phyloP scores from a whole-genome alignment of 805 yeast genomes.

The Blastobotrys americana region DNA sequence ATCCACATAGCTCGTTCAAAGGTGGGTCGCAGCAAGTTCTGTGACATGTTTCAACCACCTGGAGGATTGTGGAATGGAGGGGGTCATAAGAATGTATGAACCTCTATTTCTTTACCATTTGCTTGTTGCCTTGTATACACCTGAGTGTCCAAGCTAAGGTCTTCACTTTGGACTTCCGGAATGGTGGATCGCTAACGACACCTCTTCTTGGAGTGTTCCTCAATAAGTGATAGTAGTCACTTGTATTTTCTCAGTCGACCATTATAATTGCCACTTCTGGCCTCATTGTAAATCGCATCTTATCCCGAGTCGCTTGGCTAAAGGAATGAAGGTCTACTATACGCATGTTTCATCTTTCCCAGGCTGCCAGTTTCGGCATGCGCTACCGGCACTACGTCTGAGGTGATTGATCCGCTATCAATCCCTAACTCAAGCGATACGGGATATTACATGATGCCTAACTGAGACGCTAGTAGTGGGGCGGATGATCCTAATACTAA shows the following conservation, averaged over 20 bases:
- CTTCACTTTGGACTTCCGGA: not conserved
- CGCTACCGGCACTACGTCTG: not conserved
- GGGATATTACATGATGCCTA: not conserved
- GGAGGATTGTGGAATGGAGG: not conserved
- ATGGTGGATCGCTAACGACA: not conserved
- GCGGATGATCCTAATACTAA: not conserved
- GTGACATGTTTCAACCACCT: not conserved
- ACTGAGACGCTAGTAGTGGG: not conserved
- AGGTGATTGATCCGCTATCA: not conserved
- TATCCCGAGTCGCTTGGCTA: not conserved
- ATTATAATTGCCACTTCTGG: not conserved
- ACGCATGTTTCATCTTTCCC: not conserved
- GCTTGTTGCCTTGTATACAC: not conserved
- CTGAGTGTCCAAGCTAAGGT: not conserved
- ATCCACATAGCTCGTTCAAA: not conserved
- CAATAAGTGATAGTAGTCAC: not conserved
- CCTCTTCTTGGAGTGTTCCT: not conserved
- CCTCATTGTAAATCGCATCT: not conserved
- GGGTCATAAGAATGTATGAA: too few relatives aligned
- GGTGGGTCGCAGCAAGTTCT: not conserved
- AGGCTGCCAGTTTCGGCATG: not conserved
- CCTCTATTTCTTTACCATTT: too few relatives aligned
- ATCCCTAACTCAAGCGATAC: not conserved
- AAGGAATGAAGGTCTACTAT: not conserved
- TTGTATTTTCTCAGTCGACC: not conserved